Percentiles rank a stretch among this genome's conserved stretches.
phyloP scores from a whole-genome alignment of 257 asterid species.

The Solanum chmielewskii region DNA sequence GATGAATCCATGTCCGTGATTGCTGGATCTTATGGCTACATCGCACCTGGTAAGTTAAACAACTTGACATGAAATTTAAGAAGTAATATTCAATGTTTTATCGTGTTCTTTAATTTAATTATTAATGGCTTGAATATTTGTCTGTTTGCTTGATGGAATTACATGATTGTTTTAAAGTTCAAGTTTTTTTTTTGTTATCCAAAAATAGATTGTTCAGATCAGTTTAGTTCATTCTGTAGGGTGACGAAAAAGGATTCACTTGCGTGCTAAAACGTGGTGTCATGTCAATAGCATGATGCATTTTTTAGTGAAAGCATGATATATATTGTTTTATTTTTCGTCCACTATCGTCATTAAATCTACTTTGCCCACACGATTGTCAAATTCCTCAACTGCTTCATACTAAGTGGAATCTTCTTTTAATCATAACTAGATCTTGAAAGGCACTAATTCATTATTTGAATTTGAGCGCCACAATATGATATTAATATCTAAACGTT shows the following conservation, averaged over 20 bases:
- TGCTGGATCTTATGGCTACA: conserved; percentile 94
- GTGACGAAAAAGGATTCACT: conserved; percentile 20
- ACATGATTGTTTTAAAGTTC: neutral
- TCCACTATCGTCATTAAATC: neutral
- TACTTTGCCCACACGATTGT: neutral
- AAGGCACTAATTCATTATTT: neutral
- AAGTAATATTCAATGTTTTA: neutral
- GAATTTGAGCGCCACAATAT: neutral
- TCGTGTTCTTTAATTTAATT: neutral
- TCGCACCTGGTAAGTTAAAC: conserved; percentile 61
- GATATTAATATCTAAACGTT: neutral
- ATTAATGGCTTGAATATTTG: neutral
- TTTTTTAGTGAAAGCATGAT: neutral
- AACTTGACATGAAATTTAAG: too few species aligned
- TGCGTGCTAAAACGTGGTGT: conserved; percentile 14
- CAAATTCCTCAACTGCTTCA: neutral
- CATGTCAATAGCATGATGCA: neutral
- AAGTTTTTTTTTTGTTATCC: neutral
- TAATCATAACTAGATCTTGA: neutral
- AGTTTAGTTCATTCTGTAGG: conserved; percentile 35
- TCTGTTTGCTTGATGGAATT: neutral
- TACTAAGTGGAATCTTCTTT: neutral
- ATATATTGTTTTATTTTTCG: neutral
- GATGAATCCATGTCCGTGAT: conserved; percentile 77
- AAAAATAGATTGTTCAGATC: neutral